Base-by-base conservation (phyloP, 1,139 yeast species). In the Wickerhamomyces sp. region DNA sequence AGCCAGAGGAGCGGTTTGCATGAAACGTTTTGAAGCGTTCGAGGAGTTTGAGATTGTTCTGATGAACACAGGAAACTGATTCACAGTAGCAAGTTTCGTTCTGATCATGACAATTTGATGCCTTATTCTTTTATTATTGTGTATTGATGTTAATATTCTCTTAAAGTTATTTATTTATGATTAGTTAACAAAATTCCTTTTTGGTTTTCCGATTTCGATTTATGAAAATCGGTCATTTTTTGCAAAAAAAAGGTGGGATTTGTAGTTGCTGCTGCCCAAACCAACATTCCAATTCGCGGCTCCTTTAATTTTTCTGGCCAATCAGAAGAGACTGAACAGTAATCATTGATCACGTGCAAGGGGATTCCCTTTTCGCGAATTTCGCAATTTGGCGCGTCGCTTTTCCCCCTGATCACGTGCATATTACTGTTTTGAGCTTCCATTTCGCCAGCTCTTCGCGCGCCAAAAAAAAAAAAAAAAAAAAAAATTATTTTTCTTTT, bases 1-100 rank as follows among this genome's bases (percentile, higher is more conserved):
- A 13, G 54, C 54, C 27, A 43, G 39, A 2, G 55, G 56, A 4
- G 54, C 51, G 7, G 57, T 53, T 43, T 49, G 57, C 26, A 52
- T 48, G 34, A 38, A 53, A 39, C 57, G 42, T 46, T 51, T 52
- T 10, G 52, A 36, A 15, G 52, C 46, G 18, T 39, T 51, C n/a
- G 55, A 37, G 34, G 48, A 47, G 7, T 50, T 34, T 9, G 49
- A 53, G 11, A 53, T 26, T 10, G 41, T 14, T 42, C 47, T 45
- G 1, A 40, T 10, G 27, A 45, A 45, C 10, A 35, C 27, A 13
- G 47, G 26, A 34, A 37, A 18, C 23, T 36, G 14, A 10, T 37
- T 10, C 30, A 36, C 29, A 14, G 27, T n/a, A 10, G 40, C 30
- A 10, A 41, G 11, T 27, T 27, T 7, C 31, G 34, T 13, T 44